phyloP scores from a whole-genome alignment of 192 early-diverging fungal species.

The Backusella mclennaniae region DNA sequence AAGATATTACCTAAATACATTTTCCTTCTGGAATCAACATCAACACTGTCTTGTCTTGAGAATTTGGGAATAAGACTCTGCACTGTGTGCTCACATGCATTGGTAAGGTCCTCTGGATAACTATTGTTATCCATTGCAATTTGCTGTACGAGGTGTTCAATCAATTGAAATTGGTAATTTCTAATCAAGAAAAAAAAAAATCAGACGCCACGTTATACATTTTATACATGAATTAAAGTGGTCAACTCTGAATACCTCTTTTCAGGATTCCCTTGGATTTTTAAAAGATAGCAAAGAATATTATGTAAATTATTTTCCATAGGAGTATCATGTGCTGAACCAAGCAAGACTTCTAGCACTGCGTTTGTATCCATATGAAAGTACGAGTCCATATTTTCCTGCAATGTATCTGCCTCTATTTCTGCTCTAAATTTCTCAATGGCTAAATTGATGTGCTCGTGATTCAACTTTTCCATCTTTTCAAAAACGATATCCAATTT shows the following conservation, averaged over 20 bases:
- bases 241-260: slow-evolving; percentile 14
- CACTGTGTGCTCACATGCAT: neutral
- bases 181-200: neutral
- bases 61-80: slow-evolving; percentile 16
- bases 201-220: neutral
- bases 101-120: neutral
- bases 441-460: slow-evolving; percentile 29
- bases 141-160: slow-evolving; percentile 8
- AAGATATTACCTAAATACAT: neutral
- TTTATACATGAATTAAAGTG: neutral
- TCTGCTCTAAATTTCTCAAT: slow-evolving; percentile 27
- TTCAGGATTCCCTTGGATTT: slow-evolving; percentile 44
- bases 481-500: slow-evolving; percentile 37
- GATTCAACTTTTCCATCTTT: slow-evolving; percentile 20
- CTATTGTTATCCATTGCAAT: slow-evolving; percentile 5
- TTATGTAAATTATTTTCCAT: slow-evolving; percentile 66
- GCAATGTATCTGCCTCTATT: slow-evolving; percentile 22
- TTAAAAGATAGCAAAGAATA: slow-evolving; percentile 67
- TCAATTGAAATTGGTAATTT: slow-evolving; percentile 12
- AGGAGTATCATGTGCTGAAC: slow-evolving; percentile 61
- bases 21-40: neutral
- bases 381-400: slow-evolving; percentile 39
- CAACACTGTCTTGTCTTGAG: neutral
- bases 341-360: slow-evolving; percentile 63
- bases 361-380: slow-evolving; percentile 53